Conservation (phyloP, 2,329 filamentous ascomycete genomes). For the Huntiella moniliformis region DNA sequence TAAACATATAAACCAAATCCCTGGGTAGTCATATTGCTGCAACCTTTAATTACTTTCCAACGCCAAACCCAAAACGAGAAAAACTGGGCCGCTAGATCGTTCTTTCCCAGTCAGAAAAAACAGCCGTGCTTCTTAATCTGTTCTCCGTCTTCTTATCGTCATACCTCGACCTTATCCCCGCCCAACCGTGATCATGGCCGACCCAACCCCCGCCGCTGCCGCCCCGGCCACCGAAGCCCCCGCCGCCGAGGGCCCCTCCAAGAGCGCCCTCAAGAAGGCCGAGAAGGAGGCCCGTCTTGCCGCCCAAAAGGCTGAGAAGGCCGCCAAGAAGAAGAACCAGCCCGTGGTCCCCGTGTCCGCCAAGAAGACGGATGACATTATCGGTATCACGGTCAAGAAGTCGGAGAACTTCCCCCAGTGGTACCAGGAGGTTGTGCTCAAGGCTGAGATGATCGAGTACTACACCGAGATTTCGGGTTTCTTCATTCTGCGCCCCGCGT, state of each 20-base stretch:
- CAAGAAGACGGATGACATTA: conserved; percentile 49
- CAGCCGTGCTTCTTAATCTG: background rate
- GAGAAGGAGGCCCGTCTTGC: conserved; percentile 44
- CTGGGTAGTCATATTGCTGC: too few relatives aligned
- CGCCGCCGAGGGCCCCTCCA: conserved; percentile 26
- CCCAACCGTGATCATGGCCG: conserved; percentile 12
- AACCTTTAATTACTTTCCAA: too few relatives aligned
- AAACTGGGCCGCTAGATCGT: too few relatives aligned
- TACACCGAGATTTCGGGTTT: conserved; percentile 88
- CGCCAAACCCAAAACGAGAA: too few relatives aligned
- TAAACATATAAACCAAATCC: too few relatives aligned
- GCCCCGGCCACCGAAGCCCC: conserved; percentile 16
- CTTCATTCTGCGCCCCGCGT: conserved; percentile 66
- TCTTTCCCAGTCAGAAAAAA: background rate
- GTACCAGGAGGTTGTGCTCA: conserved; percentile 96
- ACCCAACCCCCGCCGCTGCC: conserved; percentile 12
- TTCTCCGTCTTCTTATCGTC: background rate
- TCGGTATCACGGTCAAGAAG: conserved; percentile 77
- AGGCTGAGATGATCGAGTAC: conserved; percentile 95
- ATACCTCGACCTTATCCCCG: background rate
- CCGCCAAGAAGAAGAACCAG: conserved; percentile 35
- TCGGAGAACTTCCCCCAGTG: conserved; percentile 75
- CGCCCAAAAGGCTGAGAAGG: conserved; percentile 43
- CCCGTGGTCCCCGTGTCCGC: conserved; percentile 35
- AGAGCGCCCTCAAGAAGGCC: conserved; percentile 47